phyloP scores from a whole-genome alignment of 2,329 filamentous ascomycete genomes.

The Cercospora sesami region DNA sequence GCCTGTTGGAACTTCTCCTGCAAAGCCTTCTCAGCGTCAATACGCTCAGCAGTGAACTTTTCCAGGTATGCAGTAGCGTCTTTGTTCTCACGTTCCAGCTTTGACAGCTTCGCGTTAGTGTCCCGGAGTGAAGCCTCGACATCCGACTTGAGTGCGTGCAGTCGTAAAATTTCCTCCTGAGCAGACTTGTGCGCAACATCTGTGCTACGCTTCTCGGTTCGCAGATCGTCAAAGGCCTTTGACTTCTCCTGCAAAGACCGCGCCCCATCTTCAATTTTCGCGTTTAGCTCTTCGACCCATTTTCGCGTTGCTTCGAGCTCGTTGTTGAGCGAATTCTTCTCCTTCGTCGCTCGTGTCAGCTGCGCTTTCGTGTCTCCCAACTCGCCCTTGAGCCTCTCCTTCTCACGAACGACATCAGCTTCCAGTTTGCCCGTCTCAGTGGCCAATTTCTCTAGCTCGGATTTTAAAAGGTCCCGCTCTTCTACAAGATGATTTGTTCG shows the following conservation, averaged over 20 bases:
- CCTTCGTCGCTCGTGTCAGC: slow-evolving; percentile 16
- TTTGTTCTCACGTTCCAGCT: slow-evolving; percentile 28
- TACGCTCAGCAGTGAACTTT: slow-evolving; percentile 17
- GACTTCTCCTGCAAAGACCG: slow-evolving; percentile 19
- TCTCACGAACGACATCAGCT: slow-evolving; percentile 11
- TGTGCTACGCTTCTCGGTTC: slow-evolving; percentile 15
- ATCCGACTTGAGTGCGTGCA: slow-evolving; percentile 24
- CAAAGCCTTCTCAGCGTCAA: slow-evolving; percentile 11
- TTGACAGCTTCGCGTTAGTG: slow-evolving; percentile 20
- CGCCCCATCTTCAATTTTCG: slow-evolving; percentile 21
- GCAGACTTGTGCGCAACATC: slow-evolving; percentile 17
- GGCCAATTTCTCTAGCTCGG: neutral
- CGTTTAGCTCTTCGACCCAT: slow-evolving; percentile 20
- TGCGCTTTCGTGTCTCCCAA: slow-evolving; percentile 13
- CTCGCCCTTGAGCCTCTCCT: slow-evolving; percentile 12
- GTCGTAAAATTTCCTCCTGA: slow-evolving; percentile 13
- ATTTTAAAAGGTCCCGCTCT: slow-evolving; percentile 7
- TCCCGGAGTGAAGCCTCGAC: slow-evolving; percentile 17
- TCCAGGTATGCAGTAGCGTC: slow-evolving; percentile 26
- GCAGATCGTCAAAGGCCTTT: slow-evolving; percentile 17
- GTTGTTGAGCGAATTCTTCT: slow-evolving; percentile 20
- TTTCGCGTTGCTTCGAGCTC: slow-evolving; percentile 21
- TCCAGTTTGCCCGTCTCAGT: slow-evolving; percentile 12
- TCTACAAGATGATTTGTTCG: slow-evolving; percentile 18
- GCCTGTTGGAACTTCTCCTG: slow-evolving; percentile 27